phyloP scores from a whole-genome alignment of 108 stramenopile genomes.

The Nitzschia putrida region DNA sequence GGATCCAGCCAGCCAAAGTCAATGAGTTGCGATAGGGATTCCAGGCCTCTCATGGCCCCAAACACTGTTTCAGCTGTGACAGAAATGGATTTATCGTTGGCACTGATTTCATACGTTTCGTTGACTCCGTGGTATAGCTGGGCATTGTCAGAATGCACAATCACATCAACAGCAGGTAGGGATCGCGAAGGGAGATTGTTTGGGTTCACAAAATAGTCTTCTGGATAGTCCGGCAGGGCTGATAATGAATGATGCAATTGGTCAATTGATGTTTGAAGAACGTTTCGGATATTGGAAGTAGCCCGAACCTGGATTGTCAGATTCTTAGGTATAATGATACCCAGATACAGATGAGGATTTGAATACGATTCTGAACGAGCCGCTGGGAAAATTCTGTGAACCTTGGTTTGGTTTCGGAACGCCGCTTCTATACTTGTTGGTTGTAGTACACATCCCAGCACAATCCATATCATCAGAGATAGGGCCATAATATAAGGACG shows the following conservation, averaged over 20 bases:
- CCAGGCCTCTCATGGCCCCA: conserved; percentile 58
- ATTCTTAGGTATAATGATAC: conserved; percentile 8
- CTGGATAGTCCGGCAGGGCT: conserved; percentile 26
- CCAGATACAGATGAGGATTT: neutral
- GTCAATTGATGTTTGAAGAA: conserved; percentile 24
- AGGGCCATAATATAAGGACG: too few relatives aligned
- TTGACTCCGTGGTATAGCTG: conserved; percentile 34
- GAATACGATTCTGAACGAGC: conserved; percentile 29
- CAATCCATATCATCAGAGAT: too few relatives aligned
- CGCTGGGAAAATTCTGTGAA: conserved; percentile 39
- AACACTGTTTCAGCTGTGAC: conserved; percentile 49
- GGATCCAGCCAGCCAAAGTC: conserved; percentile 38
- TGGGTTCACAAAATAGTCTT: conserved; percentile 34
- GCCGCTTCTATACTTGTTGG: too few relatives aligned
- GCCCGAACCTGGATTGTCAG: neutral
- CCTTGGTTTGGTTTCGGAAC: neutral
- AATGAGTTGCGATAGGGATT: conserved; percentile 65
- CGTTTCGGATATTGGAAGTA: neutral
- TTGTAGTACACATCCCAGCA: too few relatives aligned
- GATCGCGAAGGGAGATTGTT: conserved; percentile 3
- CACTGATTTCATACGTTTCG: conserved; percentile 47
- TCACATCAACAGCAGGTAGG: conserved; percentile 8
- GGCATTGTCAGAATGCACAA: conserved; percentile 17
- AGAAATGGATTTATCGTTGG: conserved; percentile 4
- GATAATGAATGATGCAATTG: conserved; percentile 22